Percentiles rank a stretch among this genome's conserved stretches.
These are phyloP conservation scores for Diaporthe batatas DNA, from an alignment of 2,329 filamentous ascomycete species.

Conservation along the genomic window DNA sequence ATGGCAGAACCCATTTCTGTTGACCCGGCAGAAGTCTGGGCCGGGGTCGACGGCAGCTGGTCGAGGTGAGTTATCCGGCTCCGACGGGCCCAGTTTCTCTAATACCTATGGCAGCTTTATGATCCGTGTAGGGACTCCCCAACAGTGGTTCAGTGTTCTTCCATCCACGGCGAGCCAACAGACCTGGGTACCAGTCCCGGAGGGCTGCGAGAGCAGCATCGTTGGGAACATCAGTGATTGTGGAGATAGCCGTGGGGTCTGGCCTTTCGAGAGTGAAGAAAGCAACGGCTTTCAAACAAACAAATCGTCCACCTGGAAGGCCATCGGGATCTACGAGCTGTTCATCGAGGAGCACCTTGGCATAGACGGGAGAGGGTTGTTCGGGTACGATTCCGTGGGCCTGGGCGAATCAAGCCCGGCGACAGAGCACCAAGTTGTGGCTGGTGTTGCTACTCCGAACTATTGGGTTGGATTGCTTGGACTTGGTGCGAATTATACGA, in stretches of 20 bases:
- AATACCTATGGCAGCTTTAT: slow-evolving; percentile 8
- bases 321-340: slow-evolving; percentile 8
- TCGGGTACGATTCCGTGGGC: slow-evolving; percentile 17
- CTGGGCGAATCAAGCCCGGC: not conserved
- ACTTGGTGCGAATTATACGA: slow-evolving; percentile 26
- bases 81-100: slow-evolving; percentile 1
- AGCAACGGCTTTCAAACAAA: slow-evolving; percentile 12
- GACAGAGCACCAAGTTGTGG: slow-evolving; percentile 14
- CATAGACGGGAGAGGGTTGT: slow-evolving; percentile 5
- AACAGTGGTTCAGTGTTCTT: slow-evolving; percentile 19
- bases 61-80: slow-evolving; percentile 17
- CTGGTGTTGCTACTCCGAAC: not conserved
- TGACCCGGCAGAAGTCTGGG: slow-evolving; percentile 21
- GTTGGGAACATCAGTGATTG: slow-evolving; percentile 18
- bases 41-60: slow-evolving; percentile 17
- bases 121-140: slow-evolving; percentile 22
- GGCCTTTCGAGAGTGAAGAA: slow-evolving; percentile 19
- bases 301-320: not conserved
- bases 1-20: slow-evolving; percentile 29
- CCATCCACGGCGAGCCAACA: slow-evolving; percentile 22
- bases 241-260: slow-evolving; percentile 23
- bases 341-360: slow-evolving; percentile 24
- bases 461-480: slow-evolving; percentile 20
- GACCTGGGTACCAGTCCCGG: slow-evolving; percentile 16
- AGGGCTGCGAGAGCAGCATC: slow-evolving; percentile 1